phyloP scores from a whole-genome alignment of 106 monocot species.

The Platanthera guangdongensis region DNA sequence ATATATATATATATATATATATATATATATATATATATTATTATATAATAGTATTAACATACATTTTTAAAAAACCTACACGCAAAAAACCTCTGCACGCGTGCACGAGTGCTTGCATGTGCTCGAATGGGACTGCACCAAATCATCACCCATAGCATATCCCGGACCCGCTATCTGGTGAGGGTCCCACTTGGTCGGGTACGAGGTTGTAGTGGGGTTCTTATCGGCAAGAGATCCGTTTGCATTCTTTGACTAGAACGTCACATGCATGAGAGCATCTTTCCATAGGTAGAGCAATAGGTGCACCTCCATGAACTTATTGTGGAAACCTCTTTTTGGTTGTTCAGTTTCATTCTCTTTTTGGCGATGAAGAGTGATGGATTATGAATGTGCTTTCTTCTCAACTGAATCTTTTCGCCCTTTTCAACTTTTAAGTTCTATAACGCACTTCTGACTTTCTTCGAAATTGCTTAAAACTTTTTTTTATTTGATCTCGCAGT shows the following conservation, averaged over 20 bases:
- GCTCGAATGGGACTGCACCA: too few species aligned
- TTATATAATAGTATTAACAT: too few species aligned
- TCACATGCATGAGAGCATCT: slow-evolving; percentile 57
- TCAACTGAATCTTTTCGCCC: neutral
- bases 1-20: too few species aligned
- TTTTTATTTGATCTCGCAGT: too few species aligned
- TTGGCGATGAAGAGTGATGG: neutral
- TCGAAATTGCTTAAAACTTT: neutral
- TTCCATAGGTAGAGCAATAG: slow-evolving; percentile 65
- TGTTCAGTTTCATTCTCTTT: neutral
- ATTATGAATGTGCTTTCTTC: neutral
- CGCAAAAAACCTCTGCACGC: too few species aligned
- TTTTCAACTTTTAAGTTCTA: neutral
- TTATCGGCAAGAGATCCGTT: slow-evolving; percentile 41
- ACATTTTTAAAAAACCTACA: too few species aligned
- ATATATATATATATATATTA: too few species aligned
- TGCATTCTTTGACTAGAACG: slow-evolving; percentile 73
- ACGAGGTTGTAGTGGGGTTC: slow-evolving; percentile 3
- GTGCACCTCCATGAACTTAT: slow-evolving; percentile 15
- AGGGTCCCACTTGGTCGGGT: too few species aligned
- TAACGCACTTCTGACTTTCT: neutral
- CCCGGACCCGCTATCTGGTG: too few species aligned
- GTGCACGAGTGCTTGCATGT: too few species aligned
- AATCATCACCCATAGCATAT: too few species aligned
- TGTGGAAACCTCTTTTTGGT: neutral